Conservation (phyloP, 495 filamentous ascomycete species). For the Margaritispora aquatica region DNA sequence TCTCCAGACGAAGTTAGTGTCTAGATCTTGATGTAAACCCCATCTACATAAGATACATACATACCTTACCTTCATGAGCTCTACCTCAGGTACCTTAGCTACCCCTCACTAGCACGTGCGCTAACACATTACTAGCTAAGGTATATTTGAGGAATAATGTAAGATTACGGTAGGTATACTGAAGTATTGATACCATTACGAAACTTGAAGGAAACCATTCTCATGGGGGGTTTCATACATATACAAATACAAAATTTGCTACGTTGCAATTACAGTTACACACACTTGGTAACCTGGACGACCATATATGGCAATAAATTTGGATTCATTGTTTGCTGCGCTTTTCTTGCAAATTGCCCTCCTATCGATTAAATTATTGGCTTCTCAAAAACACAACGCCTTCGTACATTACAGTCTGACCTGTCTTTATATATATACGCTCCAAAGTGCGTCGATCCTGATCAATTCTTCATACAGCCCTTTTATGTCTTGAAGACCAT, state of each 20-base stretch:
- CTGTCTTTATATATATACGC: constrained; percentile 10
- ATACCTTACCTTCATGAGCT: too few species aligned
- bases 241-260: neutral
- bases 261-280: neutral
- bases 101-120: constrained; percentile 15
- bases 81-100: constrained; percentile 6
- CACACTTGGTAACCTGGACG: neutral
- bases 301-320: neutral
- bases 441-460: neutral
- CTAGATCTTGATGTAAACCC: too few species aligned
- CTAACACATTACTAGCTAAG: too few species aligned
- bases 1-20: too few species aligned
- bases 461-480: constrained; percentile 1
- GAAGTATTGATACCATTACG: too few species aligned
- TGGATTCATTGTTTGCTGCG: neutral
- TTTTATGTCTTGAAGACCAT: neutral
- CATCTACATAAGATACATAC: too few species aligned
- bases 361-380: neutral
- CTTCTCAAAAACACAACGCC: neutral
- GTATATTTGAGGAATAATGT: too few species aligned
- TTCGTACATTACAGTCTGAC: constrained; percentile 19
- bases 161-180: neutral
- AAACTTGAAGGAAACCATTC: too few species aligned
- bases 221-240: too few species aligned
- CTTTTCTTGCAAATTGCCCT: constrained; percentile 9